Percentiles rank a stretch among this genome's conserved stretches.
Evolutionary conservation across 352 stramenopile species (phyloP).

Genomic region (Pythium rishiriense): DNA sequence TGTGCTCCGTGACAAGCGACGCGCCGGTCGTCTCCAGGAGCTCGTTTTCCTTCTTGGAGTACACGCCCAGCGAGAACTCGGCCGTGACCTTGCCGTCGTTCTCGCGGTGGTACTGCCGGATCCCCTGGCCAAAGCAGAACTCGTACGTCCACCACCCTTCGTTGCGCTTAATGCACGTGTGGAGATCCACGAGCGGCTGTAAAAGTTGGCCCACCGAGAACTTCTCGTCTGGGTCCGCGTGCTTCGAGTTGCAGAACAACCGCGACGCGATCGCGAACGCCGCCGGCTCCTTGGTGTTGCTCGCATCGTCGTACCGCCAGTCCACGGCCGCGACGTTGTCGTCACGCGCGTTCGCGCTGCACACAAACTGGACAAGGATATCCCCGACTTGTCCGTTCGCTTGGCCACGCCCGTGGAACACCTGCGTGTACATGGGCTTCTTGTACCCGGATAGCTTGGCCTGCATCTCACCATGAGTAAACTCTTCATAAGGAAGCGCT

Average conservation of each 20-base stretch:
- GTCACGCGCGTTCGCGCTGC: slow-evolving; percentile 43
- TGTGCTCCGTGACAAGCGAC: slow-evolving; percentile 66
- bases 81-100: slow-evolving; percentile 57
- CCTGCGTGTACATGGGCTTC: slow-evolving; percentile 70
- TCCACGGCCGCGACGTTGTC: slow-evolving; percentile 47
- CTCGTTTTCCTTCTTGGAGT: slow-evolving; percentile 49
- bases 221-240: slow-evolving; percentile 49
- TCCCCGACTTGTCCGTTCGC: slow-evolving; percentile 18
- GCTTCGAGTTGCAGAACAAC: slow-evolving; percentile 64
- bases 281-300: slow-evolving; percentile 1
- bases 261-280: slow-evolving; percentile 67
- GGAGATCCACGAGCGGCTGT: slow-evolving; percentile 42
- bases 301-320: slow-evolving; percentile 28
- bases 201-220: slow-evolving; percentile 58
- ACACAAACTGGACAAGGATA: slow-evolving; percentile 75
- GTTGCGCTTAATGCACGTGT: slow-evolving; percentile 73
- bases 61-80: slow-evolving; percentile 70
- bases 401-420: slow-evolving; percentile 26
- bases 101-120: slow-evolving; percentile 80
- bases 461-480: slow-evolving; percentile 45
- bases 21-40: slow-evolving; percentile 44
- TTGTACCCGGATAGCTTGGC: slow-evolving; percentile 38
- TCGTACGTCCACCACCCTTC: slow-evolving; percentile 88
- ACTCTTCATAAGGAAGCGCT: slow-evolving; percentile 45
- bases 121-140: slow-evolving; percentile 69